Conservation (phyloP, 192 early-diverging fungal species). For the Coemansia javaensis region DNA sequence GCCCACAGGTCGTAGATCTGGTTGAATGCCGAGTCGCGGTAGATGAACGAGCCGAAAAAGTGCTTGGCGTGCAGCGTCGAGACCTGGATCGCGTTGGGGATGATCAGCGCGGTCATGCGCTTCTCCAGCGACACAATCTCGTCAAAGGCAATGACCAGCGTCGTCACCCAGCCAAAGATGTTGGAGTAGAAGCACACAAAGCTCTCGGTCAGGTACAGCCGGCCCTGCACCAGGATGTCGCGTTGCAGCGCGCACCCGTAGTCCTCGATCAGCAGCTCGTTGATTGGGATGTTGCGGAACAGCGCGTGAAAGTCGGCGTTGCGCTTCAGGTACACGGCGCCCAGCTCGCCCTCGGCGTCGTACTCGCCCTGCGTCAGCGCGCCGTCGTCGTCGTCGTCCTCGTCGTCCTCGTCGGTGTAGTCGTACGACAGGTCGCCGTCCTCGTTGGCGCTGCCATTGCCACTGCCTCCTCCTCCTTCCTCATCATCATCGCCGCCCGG, state of each 20-base stretch:
- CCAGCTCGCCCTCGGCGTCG: slow-evolving; percentile 39
- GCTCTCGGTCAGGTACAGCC: slow-evolving; percentile 76
- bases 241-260: slow-evolving; percentile 83
- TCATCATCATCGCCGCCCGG: neutral
- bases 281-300: slow-evolving; percentile 51
- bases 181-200: slow-evolving; percentile 82
- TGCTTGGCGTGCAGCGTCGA: slow-evolving; percentile 68
- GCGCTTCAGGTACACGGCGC: slow-evolving; percentile 51
- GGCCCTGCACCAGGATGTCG: slow-evolving; percentile 83
- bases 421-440: slow-evolving; percentile 5
- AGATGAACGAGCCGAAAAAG: slow-evolving; percentile 82
- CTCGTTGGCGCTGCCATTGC: slow-evolving; percentile 7
- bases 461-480: too few species aligned
- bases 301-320: slow-evolving; percentile 54
- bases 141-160: slow-evolving; percentile 65
- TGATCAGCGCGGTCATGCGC: slow-evolving; percentile 73
- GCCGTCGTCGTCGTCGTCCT: neutral
- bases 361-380: slow-evolving; percentile 2
- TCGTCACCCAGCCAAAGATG: slow-evolving; percentile 88
- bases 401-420: slow-evolving; percentile 24
- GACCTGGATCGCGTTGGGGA: slow-evolving; percentile 85
- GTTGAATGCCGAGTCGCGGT: slow-evolving; percentile 74
- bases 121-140: slow-evolving; percentile 85
- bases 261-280: slow-evolving; percentile 57
- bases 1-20: slow-evolving; percentile 65